Base-by-base conservation (phyloP, 2,329 filamentous ascomycete genomes). In the Penicillium brevicompactum region DNA sequence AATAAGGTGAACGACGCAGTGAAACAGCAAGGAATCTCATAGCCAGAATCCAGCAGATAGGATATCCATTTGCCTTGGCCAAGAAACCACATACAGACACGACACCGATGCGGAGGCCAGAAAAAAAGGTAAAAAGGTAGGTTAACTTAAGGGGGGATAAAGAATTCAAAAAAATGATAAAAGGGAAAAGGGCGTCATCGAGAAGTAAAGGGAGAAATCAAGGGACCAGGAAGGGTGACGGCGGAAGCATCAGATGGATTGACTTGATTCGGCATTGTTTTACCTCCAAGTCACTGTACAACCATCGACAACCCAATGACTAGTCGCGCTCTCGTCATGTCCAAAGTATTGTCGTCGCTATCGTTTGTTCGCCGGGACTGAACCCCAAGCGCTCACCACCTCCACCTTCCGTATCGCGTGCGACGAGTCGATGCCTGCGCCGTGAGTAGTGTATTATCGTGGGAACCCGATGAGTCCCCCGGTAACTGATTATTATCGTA, bases 401-500 rank as follows among this genome's bases (percentile, higher is more conserved):
- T 54, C 62, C 62, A 58, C 56, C 53, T 62, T 63, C 60, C 59
- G 56, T 55, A 63, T 64, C 56, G 61, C 49, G 64, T 63, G 46
- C 53, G 61, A 63, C 56, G 60, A 55, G 49, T 34, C 54, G 56
- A 60, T 53, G 47, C 60, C 60, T 62, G 63, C 63, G 62, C 62
- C 68, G 62, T 46, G 51, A 47, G 45, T 53, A 60, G 52, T 64
- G 46, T 65, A 70, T 69, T 66, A 71, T 68, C 64, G 64, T 55
- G 62, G 60, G 63, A 63, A 62, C 60, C 53, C 54, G 55, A 46
- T 58, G 53, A 60, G 58, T 49, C 58, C 62, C 55, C 62, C 59
- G 59, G 65, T 64, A 64, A 69, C 66, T 65, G 73, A 76, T 66
- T 74, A 78, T 74, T 79, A 79, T 78, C 72, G 72, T 76, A 77